These are phyloP conservation scores for Echites panduratus DNA, from an alignment of 257 asterid species.

Conservation along the genomic window DNA sequence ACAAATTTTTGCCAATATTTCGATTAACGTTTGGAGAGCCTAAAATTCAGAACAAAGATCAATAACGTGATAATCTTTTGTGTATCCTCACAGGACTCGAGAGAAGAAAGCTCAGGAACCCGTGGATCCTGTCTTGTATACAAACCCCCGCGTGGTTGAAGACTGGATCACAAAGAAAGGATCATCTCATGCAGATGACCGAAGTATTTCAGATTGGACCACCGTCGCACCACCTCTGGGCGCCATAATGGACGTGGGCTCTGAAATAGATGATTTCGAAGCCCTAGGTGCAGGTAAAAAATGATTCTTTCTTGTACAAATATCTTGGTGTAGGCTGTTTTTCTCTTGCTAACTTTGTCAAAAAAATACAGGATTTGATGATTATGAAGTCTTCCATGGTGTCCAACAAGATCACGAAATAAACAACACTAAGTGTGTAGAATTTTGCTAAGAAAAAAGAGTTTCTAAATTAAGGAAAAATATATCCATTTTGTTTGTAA, in stretches of 20 bases:
- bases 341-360: conserved; percentile 9
- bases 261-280: conserved; percentile 61
- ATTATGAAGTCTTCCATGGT: conserved; percentile 64
- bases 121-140: conserved; percentile 57
- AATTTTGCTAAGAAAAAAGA: background rate
- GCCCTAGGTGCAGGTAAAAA: conserved; percentile 76
- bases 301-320: conserved; percentile 1
- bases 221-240: conserved; percentile 62
- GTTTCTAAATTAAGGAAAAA: background rate
- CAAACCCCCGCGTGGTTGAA: conserved; percentile 39
- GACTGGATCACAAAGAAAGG: conserved; percentile 71
- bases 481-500: too few relatives aligned
- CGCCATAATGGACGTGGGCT: conserved; percentile 39
- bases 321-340: background rate
- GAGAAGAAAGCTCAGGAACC: conserved; percentile 39
- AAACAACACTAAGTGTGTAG: conserved; percentile 21
- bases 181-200: conserved; percentile 24
- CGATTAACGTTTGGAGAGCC: too few relatives aligned
- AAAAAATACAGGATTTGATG: conserved; percentile 62
- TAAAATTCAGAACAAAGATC: conserved; percentile 1
- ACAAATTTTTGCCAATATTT: background rate
- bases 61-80: conserved; percentile 5
- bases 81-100: conserved; percentile 31
- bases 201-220: conserved; percentile 58
- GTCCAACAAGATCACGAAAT: conserved; percentile 35